Conservation (phyloP, 2,329 filamentous ascomycete species). For the Aureobasidium sp. region DNA sequence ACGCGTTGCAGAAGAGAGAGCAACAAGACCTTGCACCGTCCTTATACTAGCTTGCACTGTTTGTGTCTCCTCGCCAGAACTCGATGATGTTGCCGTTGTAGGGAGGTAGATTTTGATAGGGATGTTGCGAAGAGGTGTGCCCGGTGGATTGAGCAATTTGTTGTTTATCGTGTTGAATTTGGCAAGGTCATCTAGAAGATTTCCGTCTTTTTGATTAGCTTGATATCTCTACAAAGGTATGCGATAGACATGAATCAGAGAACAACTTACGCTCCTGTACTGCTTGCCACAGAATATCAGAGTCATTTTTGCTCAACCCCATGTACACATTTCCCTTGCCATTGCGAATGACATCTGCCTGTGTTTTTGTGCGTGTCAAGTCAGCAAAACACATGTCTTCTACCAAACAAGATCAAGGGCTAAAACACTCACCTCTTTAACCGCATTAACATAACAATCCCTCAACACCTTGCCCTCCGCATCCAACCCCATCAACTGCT, state of each 20-base stretch:
- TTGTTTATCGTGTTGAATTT: conserved; percentile 67
- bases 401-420: too few species aligned
- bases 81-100: conserved; percentile 34
- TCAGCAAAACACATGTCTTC: too few species aligned
- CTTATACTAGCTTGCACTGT: conserved; percentile 33
- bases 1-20: conserved; percentile 40
- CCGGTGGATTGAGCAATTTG: conserved; percentile 64
- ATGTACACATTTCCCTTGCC: conserved; percentile 86
- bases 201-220: too few species aligned
- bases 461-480: conserved; percentile 47
- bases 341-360: conserved; percentile 80
- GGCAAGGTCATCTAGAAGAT: conserved; percentile 62
- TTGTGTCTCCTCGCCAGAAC: conserved; percentile 28
- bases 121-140: conserved; percentile 69
- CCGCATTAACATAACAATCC: conserved; percentile 60
- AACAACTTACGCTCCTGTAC: conserved; percentile 58
- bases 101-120: conserved; percentile 82
- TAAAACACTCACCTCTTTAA: conserved; percentile 55
- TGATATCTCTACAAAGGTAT: too few species aligned
- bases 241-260: too few species aligned
- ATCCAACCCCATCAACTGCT: conserved; percentile 52
- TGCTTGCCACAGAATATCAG: conserved; percentile 71
- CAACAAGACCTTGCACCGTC: conserved; percentile 64
- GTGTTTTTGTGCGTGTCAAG: neutral
- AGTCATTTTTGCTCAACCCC: conserved; percentile 77